These are phyloP conservation scores for Diaporthe citrichinensis DNA, from an alignment of 2,329 filamentous ascomycete genomes.

Conservation along the genomic window DNA sequence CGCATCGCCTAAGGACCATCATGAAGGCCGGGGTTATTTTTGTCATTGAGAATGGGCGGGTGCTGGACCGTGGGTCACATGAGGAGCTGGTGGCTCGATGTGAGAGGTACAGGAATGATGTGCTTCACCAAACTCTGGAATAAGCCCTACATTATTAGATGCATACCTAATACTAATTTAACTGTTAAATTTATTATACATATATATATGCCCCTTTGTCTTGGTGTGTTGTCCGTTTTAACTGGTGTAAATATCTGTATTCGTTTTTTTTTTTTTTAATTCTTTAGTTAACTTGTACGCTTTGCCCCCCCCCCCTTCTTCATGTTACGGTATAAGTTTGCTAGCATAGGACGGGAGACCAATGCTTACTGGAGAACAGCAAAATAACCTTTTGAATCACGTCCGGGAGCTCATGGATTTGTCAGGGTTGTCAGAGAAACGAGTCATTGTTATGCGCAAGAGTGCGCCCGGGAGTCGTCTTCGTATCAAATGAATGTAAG, in stretches of 20 bases:
- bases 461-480: neutral
- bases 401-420: neutral
- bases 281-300: neutral
- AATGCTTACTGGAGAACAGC: neutral
- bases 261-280: too few relatives aligned
- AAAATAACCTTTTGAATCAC: neutral
- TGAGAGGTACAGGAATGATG: conserved; percentile 32
- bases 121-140: conserved; percentile 18
- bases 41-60: conserved; percentile 69
- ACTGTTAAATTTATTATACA: too few relatives aligned
- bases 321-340: neutral
- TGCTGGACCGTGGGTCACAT: conserved; percentile 61
- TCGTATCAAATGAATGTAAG: neutral
- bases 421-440: neutral
- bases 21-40: conserved; percentile 61
- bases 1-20: conserved; percentile 56
- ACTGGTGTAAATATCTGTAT: too few relatives aligned
- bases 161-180: too few relatives aligned
- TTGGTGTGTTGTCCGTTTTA: too few relatives aligned
- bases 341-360: neutral
- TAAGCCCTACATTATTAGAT: neutral
- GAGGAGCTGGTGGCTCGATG: conserved; percentile 55
- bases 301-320: too few relatives aligned
- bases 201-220: too few relatives aligned
- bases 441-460: conserved; percentile 1